These are phyloP conservation scores for Cytospora piceae DNA, from an alignment of 2,329 filamentous ascomycete species.

Conservation along the genomic window DNA sequence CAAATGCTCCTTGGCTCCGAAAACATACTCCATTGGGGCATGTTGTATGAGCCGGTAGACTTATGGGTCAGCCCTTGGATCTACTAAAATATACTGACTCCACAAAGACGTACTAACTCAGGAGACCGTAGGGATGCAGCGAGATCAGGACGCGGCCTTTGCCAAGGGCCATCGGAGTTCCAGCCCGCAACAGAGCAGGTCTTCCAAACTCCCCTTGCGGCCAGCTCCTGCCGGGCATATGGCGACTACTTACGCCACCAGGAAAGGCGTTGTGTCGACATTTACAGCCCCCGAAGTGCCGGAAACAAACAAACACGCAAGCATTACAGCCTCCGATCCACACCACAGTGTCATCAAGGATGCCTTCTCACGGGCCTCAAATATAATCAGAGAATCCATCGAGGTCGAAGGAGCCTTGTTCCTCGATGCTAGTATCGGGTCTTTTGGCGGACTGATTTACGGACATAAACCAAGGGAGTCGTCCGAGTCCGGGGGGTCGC, in stretches of 20 bases:
- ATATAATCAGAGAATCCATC: slow-evolving; percentile 47
- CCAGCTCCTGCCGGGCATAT: not conserved
- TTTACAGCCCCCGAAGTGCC: not conserved
- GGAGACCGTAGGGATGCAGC: not conserved
- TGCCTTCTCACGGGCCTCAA: slow-evolving; percentile 47
- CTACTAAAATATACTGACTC: not conserved
- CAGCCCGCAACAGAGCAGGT: not conserved
- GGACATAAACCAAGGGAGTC: slow-evolving; percentile 27
- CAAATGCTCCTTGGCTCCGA: not conserved
- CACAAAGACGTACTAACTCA: not conserved
- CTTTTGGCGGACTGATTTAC: slow-evolving; percentile 36
- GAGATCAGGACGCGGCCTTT: slow-evolving; percentile 2
- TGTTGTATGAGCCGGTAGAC: not conserved
- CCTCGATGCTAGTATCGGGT: slow-evolving; percentile 40
- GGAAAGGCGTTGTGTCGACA: not conserved
- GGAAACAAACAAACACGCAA: not conserved
- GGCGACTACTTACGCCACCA: not conserved
- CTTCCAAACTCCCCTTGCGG: not conserved
- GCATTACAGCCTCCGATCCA: slow-evolving; percentile 7
- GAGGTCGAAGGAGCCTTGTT: slow-evolving; percentile 46
- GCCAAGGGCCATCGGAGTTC: not conserved
- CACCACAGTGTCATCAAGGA: slow-evolving; percentile 4
- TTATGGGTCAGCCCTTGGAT: not conserved
- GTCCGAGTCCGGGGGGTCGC: slow-evolving; percentile 31
- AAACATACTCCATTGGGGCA: not conserved